phyloP scores from a whole-genome alignment of 805 yeast genomes.

The Candida ulmi region DNA sequence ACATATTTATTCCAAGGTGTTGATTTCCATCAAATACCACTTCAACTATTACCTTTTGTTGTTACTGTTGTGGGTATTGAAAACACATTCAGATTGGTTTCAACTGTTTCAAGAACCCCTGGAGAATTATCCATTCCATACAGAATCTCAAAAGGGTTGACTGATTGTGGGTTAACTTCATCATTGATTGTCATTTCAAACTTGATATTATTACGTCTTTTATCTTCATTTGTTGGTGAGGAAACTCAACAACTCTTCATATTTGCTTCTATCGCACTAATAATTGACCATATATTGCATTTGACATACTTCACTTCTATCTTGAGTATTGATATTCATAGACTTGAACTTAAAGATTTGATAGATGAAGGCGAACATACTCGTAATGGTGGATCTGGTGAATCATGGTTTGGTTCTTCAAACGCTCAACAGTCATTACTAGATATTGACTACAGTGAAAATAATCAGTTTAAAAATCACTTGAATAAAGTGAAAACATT shows the following conservation, averaged over 20 bases:
- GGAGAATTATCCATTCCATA: conserved; percentile 36
- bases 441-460: no score
- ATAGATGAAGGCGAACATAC: conserved; percentile 16
- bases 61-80: conserved; percentile 40
- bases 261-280: conserved; percentile 42
- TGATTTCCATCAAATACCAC: conserved; percentile 32
- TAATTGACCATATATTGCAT: conserved; percentile 56
- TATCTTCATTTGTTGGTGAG: conserved; percentile 26
- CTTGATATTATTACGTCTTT: conserved; percentile 20
- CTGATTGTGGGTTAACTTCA: conserved; percentile 32
- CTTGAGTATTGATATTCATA: conserved; percentile 58
- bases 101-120: conserved; percentile 33
- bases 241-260: conserved; percentile 36
- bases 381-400: background rate
- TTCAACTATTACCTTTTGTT: conserved; percentile 35
- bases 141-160: conserved; percentile 32
- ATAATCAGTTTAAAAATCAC: no score
- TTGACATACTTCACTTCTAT: conserved; percentile 61
- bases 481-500: background rate
- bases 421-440: conserved; percentile 1
- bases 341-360: conserved; percentile 56
- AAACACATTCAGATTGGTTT: conserved; percentile 41
- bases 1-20: conserved; percentile 29
- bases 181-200: conserved; percentile 29
- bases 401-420: conserved; percentile 5